These are phyloP conservation scores for Cercospora berteroae DNA, from an alignment of 2,329 filamentous ascomycete species.

Conservation along the genomic window DNA sequence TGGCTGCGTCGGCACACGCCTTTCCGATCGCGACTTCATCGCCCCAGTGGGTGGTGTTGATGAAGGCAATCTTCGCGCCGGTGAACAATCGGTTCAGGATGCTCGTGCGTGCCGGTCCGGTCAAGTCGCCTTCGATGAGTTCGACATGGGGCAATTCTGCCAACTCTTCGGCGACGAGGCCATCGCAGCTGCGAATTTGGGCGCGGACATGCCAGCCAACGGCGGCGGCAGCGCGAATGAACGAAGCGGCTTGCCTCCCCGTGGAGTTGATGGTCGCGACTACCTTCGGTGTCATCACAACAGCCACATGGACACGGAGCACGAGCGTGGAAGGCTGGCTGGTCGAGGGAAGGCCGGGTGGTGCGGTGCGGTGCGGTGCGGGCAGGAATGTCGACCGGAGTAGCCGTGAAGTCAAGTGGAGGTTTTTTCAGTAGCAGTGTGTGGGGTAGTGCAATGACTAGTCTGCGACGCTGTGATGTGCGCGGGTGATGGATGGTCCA, in stretches of 20 bases:
- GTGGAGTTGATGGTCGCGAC: constrained; percentile 95
- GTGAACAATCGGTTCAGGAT: constrained; percentile 56
- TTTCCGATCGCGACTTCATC: constrained; percentile 89
- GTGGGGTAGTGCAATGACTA: constrained; percentile 14
- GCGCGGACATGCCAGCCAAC: constrained; percentile 92
- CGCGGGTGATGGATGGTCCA: constrained; percentile 6
- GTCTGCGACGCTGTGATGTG: constrained; percentile 6
- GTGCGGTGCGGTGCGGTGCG: too few relatives aligned
- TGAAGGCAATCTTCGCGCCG: constrained; percentile 85
- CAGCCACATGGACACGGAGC: constrained; percentile 22
- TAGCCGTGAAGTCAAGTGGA: background rate
- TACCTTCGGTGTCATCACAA: constrained; percentile 58
- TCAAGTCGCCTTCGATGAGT: constrained; percentile 65
- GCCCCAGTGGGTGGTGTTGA: constrained; percentile 97
- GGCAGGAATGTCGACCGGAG: background rate
- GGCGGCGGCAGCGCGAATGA: constrained; percentile 90
- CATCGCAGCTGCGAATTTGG: constrained; percentile 82
- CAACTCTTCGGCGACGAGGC: constrained; percentile 85
- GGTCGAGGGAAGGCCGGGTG: background rate
- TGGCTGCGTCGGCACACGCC: constrained; percentile 84
- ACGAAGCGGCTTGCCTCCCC: constrained; percentile 90
- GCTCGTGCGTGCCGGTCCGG: constrained; percentile 32
- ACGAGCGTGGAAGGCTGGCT: background rate
- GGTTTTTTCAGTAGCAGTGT: constrained; percentile 12
- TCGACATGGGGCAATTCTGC: constrained; percentile 78